Base-by-base conservation (phyloP, 176 grass and related monocot genomes). In the Musa itinerans region DNA sequence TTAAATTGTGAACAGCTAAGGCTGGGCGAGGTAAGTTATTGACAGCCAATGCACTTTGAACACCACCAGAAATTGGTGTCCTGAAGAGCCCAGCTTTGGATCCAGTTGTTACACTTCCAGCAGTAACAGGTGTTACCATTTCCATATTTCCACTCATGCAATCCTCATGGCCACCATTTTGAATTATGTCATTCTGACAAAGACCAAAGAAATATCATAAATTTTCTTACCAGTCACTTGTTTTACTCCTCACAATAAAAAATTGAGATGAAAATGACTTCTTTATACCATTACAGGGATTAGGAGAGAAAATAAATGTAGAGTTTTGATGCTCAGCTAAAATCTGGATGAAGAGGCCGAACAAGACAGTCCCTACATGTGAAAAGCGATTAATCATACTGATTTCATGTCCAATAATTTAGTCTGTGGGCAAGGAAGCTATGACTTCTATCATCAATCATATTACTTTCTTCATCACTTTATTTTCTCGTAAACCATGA, bases 61-160 rank as follows among this genome's bases (percentile, higher is more conserved):
- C 89, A 48, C 95, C 95, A 66, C 95, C 95, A 54, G 90, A 95
- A 75, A 94, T 99, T 2, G 95, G 95, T 51, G 95, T 92, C 86
- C 95, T 94, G 67, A 99, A 99, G 50, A 99, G 70, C 6, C 88
- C 95, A 63, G 94, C 68, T 83, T 82, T 92, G 2, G 90, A 80
- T 71, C 88, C 90, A 25, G 82, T 96, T 17, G 26, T 50, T 24
- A 67, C 81, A 49, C 14, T 82, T 56, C 78, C 82, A 74, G 51
- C 15, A 74, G 19, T 55, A 23, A 58, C 76, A 80, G 78, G 51
- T 73, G 75, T 55, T 70, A 53, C 51, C 67, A n/a, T 29, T 23
- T 81, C 57, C 19, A 50, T n/a, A 54, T 78, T 52, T 65, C 57
- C 73, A 53, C 10, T 74, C n/a, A 68, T 81, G 52, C 69, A 64